Conservation (phyloP, 352 stramenopile species). For the Phytophthora cactorum region DNA sequence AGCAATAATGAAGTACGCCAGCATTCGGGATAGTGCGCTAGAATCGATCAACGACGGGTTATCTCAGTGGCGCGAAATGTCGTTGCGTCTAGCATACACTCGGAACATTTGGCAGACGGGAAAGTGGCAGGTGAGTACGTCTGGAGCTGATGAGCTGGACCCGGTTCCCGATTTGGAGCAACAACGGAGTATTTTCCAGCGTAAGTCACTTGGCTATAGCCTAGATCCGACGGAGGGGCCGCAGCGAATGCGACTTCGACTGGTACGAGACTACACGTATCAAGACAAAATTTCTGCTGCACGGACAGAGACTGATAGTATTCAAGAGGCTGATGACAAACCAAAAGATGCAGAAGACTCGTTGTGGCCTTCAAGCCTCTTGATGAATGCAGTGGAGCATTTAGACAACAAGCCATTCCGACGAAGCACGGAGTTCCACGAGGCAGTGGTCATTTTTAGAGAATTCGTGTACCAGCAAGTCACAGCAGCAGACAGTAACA, state of each 20-base stretch:
- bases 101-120: slow-evolving; percentile 54
- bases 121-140: slow-evolving; percentile 30
- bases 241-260: slow-evolving; percentile 53
- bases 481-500: neutral
- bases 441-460: slow-evolving; percentile 57
- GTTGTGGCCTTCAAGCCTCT: neutral
- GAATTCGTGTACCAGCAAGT: slow-evolving; percentile 30
- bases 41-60: slow-evolving; percentile 49
- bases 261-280: slow-evolving; percentile 44
- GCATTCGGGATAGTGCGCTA: slow-evolving; percentile 39
- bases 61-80: slow-evolving; percentile 41
- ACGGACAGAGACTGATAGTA: neutral
- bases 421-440: slow-evolving; percentile 57
- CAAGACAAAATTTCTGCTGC: neutral
- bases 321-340: neutral
- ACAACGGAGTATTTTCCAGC: slow-evolving; percentile 57
- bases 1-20: slow-evolving; percentile 48
- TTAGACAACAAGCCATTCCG: slow-evolving; percentile 29
- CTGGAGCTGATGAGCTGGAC: neutral
- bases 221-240: slow-evolving; percentile 63
- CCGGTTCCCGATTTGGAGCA: slow-evolving; percentile 1
- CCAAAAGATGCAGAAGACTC: neutral
- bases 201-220: slow-evolving; percentile 40
- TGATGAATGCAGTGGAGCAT: neutral
- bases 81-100: slow-evolving; percentile 42